Evolutionary conservation across 2,329 filamentous ascomycete genomes (phyloP).

Genomic region (Beauveria medogensis): DNA sequence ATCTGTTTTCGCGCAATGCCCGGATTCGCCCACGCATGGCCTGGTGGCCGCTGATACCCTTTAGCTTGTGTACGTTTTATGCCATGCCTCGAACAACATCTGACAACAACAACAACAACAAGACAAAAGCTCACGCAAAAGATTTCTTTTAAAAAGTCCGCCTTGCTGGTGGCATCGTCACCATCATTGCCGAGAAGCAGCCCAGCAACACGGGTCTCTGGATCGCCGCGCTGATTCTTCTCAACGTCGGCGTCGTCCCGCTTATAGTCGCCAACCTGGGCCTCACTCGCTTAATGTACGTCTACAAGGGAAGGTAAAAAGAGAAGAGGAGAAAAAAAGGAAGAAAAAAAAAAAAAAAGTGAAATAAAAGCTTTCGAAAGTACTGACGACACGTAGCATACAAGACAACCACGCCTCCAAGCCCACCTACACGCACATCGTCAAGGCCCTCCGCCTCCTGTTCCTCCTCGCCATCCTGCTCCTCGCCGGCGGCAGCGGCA

Average conservation of each 20-base stretch:
- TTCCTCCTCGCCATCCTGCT: constrained; percentile 15
- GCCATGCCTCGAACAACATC: too few relatives aligned
- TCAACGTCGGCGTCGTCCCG: constrained; percentile 23
- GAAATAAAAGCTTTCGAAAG: neutral
- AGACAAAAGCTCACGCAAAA: neutral
- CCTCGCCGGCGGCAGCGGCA: constrained; percentile 16
- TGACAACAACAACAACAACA: neutral
- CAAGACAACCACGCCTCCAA: constrained; percentile 18
- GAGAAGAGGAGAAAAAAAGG: too few relatives aligned
- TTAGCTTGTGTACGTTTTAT: constrained; percentile 16
- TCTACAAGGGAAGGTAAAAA: neutral
- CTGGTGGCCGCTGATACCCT: constrained; percentile 21
- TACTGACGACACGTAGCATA: constrained; percentile 11
- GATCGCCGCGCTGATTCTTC: constrained; percentile 19
- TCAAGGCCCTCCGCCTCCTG: constrained; percentile 12
- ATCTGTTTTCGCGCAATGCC: constrained; percentile 19
- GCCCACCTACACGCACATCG: constrained; percentile 14
- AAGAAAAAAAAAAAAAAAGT: neutral
- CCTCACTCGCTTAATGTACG: constrained; percentile 21
- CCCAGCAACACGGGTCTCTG: constrained; percentile 17
- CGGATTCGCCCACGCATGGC: constrained; percentile 20
- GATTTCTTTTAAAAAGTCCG: constrained; percentile 17
- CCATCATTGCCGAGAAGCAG: constrained; percentile 17
- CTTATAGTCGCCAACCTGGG: constrained; percentile 20
- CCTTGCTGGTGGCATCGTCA: constrained; percentile 20